Base-by-base conservation (phyloP, 768 basidiomycete species). In the Gelatoporia subvermispora region DNA sequence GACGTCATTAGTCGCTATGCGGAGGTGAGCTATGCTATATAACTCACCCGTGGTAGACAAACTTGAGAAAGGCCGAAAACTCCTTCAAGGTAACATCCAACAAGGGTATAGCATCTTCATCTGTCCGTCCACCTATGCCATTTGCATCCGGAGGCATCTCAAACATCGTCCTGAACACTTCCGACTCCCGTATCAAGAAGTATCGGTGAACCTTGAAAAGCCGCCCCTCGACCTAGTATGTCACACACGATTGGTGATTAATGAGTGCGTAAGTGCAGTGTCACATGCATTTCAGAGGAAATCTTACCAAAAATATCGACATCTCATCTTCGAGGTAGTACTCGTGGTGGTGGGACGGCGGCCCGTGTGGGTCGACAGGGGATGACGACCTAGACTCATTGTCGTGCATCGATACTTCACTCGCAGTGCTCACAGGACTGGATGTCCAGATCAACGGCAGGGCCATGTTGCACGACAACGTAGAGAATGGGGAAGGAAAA, bases 191-290 rank as follows among this genome's bases (percentile, higher is more conserved):
- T 34, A 50, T 55, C 21, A 74, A 50, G 37, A 65, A 68, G 48
- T 67, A 60, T 5, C 66, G 66, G 44, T 71, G 69, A 9, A 73
- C 64, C 46, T 66, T 70, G 57, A 68, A 72, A 13, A 65, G 50
- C 3, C 52, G 51, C 17, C 61, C 52, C 46, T 69, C 65, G 3
- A 71, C 67, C 71, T 72, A 43, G 4, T 15, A 4, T 10, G 4
- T 17, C 18, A n/a, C 17, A 16, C 3, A 8, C 16, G 9, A 9
- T 16, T 4, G 21, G 25, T 15, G 3, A 25, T 11, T 34, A 21
- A 28, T 9, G 9, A 4, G 37, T 44, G 5, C 34, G 25, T n/a
- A n/a, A n/a, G n/a, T n/a, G n/a, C n/a, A n/a, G n/a, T n/a, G n/a
- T n/a, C n/a, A n/a, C n/a, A n/a, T n/a, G n/a, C n/a, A n/a, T n/a